A percentile compares a stretch with the other conserved stretches of the same genome.
phyloP scores from a whole-genome alignment of 2,329 filamentous ascomycete species.

The Alternaria gansuensis region DNA sequence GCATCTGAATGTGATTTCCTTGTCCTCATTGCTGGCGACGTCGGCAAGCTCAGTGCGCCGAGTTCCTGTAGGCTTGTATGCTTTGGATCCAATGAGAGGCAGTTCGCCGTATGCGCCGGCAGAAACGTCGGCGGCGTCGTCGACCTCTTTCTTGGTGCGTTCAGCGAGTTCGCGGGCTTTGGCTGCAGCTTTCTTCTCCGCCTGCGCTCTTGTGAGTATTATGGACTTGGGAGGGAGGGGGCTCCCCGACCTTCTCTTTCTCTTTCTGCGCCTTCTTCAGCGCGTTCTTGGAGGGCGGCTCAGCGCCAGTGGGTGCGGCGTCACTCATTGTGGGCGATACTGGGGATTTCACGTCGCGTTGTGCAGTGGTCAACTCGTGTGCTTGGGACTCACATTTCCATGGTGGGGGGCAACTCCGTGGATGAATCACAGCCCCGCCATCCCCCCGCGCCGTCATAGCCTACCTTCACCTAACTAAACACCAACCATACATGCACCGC shows the following conservation, averaged over 20 bases:
- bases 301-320: constrained; percentile 36
- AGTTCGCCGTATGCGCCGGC: constrained; percentile 83
- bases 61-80: constrained; percentile 62
- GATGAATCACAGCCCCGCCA: constrained; percentile 32
- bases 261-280: constrained; percentile 56
- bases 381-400: constrained; percentile 14
- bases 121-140: constrained; percentile 71
- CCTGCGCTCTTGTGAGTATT: constrained; percentile 36
- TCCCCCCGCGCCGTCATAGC: constrained; percentile 29
- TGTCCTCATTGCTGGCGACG: constrained; percentile 48
- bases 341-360: constrained; percentile 6
- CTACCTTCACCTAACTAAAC: not conserved
- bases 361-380: constrained; percentile 10
- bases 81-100: constrained; percentile 64
- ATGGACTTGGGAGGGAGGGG: not conserved
- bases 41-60: constrained; percentile 67
- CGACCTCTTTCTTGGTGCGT: constrained; percentile 65
- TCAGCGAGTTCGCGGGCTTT: constrained; percentile 62
- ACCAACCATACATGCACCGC: too few relatives aligned
- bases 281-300: constrained; percentile 53
- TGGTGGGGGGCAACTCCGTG: constrained; percentile 27
- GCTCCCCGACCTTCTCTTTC: constrained; percentile 51
- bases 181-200: constrained; percentile 54
- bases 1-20: constrained; percentile 74
- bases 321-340: constrained; percentile 44